phyloP scores from a whole-genome alignment of 2,329 filamentous ascomycete genomes.

The Onygenales sp. region DNA sequence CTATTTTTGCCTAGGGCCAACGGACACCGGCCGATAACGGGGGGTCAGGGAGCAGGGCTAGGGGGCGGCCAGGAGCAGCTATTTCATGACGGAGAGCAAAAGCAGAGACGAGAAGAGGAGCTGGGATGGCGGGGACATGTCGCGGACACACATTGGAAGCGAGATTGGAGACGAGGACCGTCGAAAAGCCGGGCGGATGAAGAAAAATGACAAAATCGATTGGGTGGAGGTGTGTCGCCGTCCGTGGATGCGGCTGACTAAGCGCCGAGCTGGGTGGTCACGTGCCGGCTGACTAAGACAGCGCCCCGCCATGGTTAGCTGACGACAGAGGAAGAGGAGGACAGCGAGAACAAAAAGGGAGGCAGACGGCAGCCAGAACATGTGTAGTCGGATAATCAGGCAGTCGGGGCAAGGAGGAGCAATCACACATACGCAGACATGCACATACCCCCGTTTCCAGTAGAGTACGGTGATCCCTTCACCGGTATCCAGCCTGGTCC shows the following conservation, averaged over 20 bases:
- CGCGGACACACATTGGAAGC: not conserved
- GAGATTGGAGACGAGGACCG: not conserved
- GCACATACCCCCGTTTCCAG: not conserved
- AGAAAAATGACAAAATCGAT: not conserved
- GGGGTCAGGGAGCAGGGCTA: not conserved
- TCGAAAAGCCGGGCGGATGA: not conserved
- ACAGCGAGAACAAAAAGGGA: not conserved
- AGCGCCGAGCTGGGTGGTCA: no score
- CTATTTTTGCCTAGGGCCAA: not conserved
- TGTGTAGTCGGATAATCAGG: not conserved
- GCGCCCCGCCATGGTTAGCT: no score
- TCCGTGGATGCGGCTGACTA: no score
- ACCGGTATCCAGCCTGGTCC: not conserved
- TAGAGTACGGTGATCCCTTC: not conserved
- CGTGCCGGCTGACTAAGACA: no score
- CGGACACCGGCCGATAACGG: not conserved
- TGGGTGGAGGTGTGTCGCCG: not conserved
- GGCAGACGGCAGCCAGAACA: not conserved
- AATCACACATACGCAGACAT: not conserved
- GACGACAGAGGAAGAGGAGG: not conserved
- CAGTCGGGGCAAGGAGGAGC: not conserved
- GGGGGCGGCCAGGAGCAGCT: not conserved
- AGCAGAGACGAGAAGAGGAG: conserved; percentile 2
- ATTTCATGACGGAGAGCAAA: conserved; percentile 1
- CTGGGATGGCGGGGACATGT: conserved; percentile 1